Base-by-base conservation (phyloP, 192 early-diverging fungal genomes). In the Dissophora ornata region DNA sequence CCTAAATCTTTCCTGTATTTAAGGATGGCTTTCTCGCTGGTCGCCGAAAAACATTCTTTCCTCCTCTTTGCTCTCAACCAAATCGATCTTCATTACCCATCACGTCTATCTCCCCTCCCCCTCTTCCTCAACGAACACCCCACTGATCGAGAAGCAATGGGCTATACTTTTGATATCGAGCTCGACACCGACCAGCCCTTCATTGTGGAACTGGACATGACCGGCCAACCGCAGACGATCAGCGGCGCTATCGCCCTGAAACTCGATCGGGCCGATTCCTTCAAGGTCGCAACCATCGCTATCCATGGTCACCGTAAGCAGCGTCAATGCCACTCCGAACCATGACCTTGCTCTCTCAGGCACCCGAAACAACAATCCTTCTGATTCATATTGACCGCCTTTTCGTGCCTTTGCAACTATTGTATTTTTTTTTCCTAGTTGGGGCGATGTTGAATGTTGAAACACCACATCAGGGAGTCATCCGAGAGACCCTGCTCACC, bases 111-210 rank as follows among this genome's bases (percentile, higher is more conserved):
- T 49, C 33, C 54, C 18, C 30, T 44, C 34, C 26, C 10, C 6
- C 21, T 1, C 53, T n/a, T 19, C 40, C 28, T 54, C 25, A n/a
- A n/a, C n/a, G n/a, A n/a, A n/a, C n/a, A n/a, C n/a, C n/a, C n/a
- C n/a, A n/a, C n/a, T n/a, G n/a, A n/a, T n/a, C n/a, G n/a, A n/a
- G n/a, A n/a, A n/a, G 50, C 40, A 6, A 61, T 75, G 57, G 62
- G 62, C 24, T 75, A 62, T 28, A 48, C 58, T 19, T 77, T 62
- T 24, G 73, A 77, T 62, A 45, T 77, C 47, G 64, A 77, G 54
- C 73, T 77, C 22, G 52, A 77, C 47, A 77, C 73, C 12, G 73
- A 67, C 12, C 73, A 77, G 33, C 73, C 73, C 16, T 67, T 77
- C 47, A 62, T 77, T 40, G 40, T 77, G 18, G 73, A 77, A 24